Percentiles rank a stretch among this genome's conserved stretches.
These are phyloP conservation scores for Halophytophthora polymorphica DNA, from an alignment of 352 stramenopile genomes.

Conservation along the genomic window DNA sequence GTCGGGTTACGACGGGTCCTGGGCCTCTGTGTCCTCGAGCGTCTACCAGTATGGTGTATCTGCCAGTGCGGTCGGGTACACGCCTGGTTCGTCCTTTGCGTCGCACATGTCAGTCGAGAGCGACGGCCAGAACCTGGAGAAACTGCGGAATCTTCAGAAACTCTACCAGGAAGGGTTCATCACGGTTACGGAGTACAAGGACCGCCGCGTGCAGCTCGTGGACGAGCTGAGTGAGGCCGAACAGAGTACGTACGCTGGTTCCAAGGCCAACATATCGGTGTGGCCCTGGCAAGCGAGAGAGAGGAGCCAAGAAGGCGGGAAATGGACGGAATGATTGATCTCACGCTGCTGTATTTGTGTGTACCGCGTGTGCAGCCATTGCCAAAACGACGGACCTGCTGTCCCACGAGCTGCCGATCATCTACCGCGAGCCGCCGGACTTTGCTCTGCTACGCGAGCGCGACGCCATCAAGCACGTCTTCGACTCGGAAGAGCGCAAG, in stretches of 20 bases:
- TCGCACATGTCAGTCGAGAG: conserved; percentile 22
- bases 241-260: conserved; percentile 41
- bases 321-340: background rate
- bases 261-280: background rate
- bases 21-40: conserved; percentile 7
- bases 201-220: conserved; percentile 60
- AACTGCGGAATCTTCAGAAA: conserved; percentile 68
- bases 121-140: conserved; percentile 50
- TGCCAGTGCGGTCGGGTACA: background rate
- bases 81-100: background rate
- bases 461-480: conserved; percentile 77
- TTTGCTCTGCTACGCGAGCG: conserved; percentile 57
- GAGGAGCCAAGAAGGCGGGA: conserved; percentile 2
- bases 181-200: conserved; percentile 77
- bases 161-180: conserved; percentile 80
- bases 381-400: conserved; percentile 61
- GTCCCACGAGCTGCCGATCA: conserved; percentile 42
- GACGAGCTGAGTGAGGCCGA: conserved; percentile 53
- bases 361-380: conserved; percentile 44
- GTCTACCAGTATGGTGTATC: background rate
- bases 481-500: conserved; percentile 68
- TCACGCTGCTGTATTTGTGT: conserved; percentile 4
- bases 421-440: conserved; percentile 63
- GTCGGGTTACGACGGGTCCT: conserved; percentile 17
- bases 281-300: background rate